Evolutionary conservation across 2,329 filamentous ascomycete species (phyloP).

Genomic region (Cucurbitaria berberidis): DNA sequence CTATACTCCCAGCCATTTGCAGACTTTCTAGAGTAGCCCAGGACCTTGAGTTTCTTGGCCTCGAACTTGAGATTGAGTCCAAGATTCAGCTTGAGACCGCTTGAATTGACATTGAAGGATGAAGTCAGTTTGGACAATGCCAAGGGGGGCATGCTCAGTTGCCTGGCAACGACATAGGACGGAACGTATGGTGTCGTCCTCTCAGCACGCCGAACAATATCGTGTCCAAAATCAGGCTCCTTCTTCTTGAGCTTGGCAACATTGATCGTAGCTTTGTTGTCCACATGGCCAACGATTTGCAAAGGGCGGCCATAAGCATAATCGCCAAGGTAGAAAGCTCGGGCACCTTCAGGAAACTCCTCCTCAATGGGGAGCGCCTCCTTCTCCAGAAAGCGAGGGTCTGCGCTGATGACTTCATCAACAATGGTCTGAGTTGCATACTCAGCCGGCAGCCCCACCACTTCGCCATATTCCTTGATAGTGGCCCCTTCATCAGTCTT

Average conservation of each 20-base stretch:
- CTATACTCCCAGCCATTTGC: slow-evolving; percentile 96
- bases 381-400: slow-evolving; percentile 90
- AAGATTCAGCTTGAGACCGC: slow-evolving; percentile 83
- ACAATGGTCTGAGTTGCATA: slow-evolving; percentile 93
- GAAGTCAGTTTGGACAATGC: slow-evolving; percentile 96
- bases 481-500: slow-evolving; percentile 92
- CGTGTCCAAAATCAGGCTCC: slow-evolving; percentile 80
- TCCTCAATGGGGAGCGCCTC: slow-evolving; percentile 86
- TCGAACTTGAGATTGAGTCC: slow-evolving; percentile 98
- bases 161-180: slow-evolving; percentile 85
- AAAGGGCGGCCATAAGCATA: slow-evolving; percentile 90
- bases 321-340: slow-evolving; percentile 92
- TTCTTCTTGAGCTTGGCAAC: slow-evolving; percentile 74
- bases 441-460: slow-evolving; percentile 83
- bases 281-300: slow-evolving; percentile 76
- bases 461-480: slow-evolving; percentile 88
- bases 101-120: slow-evolving; percentile 84
- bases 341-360: slow-evolving; percentile 83
- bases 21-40: slow-evolving; percentile 91
- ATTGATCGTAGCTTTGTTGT: slow-evolving; percentile 78
- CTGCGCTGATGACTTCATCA: slow-evolving; percentile 86
- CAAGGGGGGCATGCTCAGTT: slow-evolving; percentile 80
- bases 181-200: slow-evolving; percentile 77
- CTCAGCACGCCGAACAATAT: slow-evolving; percentile 74
- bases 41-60: slow-evolving; percentile 89